phyloP scores from a whole-genome alignment of 2,329 filamentous ascomycete species.

The Aspergillus pseudoviridinutans region DNA sequence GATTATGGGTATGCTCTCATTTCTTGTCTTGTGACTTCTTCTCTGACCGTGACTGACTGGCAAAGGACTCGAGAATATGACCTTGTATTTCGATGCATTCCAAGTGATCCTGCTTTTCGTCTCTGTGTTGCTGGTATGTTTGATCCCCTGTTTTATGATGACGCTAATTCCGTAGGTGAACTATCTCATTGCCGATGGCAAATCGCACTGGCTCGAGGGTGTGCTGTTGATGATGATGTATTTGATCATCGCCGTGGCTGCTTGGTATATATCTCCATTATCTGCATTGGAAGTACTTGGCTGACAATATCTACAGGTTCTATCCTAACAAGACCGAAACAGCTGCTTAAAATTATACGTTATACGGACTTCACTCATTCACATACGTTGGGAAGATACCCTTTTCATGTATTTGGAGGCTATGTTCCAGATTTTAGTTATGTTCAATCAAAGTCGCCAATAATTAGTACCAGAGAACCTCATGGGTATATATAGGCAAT shows the following conservation, averaged over 20 bases:
- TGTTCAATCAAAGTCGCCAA: too few relatives aligned
- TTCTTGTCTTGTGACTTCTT: neutral
- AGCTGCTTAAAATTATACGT: neutral
- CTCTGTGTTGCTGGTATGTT: constrained; percentile 43
- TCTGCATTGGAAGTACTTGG: neutral
- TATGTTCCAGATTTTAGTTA: too few relatives aligned
- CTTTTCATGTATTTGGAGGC: neutral
- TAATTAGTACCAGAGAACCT: too few relatives aligned
- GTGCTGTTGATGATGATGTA: constrained; percentile 58
- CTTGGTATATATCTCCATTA: constrained; percentile 43
- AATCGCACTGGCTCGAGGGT: constrained; percentile 59
- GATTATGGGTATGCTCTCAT: constrained; percentile 45
- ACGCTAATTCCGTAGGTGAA: constrained; percentile 46
- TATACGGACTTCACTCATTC: too few relatives aligned
- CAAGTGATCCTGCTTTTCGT: constrained; percentile 68
- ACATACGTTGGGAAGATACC: neutral
- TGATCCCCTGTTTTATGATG: too few relatives aligned
- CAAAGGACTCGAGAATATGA: constrained; percentile 57
- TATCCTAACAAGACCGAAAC: constrained; percentile 7
- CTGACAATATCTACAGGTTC: constrained; percentile 10
- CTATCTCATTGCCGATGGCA: constrained; percentile 60
- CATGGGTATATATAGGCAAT: too few relatives aligned
- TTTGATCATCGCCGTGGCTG: constrained; percentile 58
- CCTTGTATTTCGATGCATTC: constrained; percentile 81
- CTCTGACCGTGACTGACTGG: constrained; percentile 2